Conservation (phyloP, 2,329 filamentous ascomycete genomes). For the Fusarium succisae region DNA sequence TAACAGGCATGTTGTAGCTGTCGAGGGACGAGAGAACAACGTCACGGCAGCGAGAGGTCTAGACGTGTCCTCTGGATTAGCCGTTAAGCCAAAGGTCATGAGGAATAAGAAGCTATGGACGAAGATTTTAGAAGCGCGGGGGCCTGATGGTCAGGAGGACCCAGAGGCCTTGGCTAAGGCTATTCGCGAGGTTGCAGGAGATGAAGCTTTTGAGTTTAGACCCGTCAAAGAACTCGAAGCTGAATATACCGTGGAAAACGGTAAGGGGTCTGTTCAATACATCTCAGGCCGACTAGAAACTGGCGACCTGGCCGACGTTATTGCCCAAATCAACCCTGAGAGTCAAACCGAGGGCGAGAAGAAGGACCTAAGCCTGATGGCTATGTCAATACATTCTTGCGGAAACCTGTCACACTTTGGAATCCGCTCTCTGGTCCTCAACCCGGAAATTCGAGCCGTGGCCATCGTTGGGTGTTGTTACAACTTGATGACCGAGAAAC, state of each 20-base stretch:
- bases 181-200: conserved; percentile 48
- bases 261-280: conserved; percentile 78
- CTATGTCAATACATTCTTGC: conserved; percentile 95
- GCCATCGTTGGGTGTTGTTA: conserved; percentile 99
- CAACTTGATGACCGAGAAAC: conserved; percentile 90
- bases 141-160: conserved; percentile 52
- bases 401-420: conserved; percentile 97
- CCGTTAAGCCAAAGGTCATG: conserved; percentile 76
- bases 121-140: conserved; percentile 55
- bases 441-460: conserved; percentile 85
- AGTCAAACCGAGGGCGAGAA: conserved; percentile 32
- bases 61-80: conserved; percentile 83
- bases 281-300: conserved; percentile 78
- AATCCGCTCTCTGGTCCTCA: conserved; percentile 84
- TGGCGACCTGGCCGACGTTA: conserved; percentile 74
- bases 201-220: conserved; percentile 55
- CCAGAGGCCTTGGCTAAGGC: conserved; percentile 47
- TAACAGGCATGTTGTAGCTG: conserved; percentile 86
- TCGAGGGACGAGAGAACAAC: conserved; percentile 88
- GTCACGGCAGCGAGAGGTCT: conserved; percentile 85
- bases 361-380: conserved; percentile 71
- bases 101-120: conserved; percentile 85
- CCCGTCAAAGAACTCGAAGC: conserved; percentile 59
- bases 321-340: conserved; percentile 64
- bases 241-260: conserved; percentile 65